Evolutionary conservation across 2,329 filamentous ascomycete genomes (phyloP).

Genomic region (Blastomyces silverae): DNA sequence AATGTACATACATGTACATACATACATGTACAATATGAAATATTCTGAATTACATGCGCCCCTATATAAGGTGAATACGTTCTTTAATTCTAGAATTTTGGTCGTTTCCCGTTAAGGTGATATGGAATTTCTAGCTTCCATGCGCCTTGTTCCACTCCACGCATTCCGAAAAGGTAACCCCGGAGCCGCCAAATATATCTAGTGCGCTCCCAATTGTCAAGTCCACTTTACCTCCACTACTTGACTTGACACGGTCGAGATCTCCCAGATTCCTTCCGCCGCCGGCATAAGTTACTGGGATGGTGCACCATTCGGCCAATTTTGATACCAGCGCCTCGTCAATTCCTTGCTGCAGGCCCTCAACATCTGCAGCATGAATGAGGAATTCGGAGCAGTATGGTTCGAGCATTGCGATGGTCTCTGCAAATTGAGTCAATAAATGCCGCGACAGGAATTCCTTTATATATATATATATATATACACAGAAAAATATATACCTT

Average conservation of each 20-base stretch:
- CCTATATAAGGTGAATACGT: background rate
- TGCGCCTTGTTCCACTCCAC: constrained; percentile 68
- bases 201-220: constrained; percentile 93
- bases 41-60: background rate
- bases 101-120: background rate
- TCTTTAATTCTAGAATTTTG: background rate
- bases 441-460: background rate
- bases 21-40: too few relatives aligned
- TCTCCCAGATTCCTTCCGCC: constrained; percentile 80
- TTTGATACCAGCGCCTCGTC: constrained; percentile 74
- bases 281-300: constrained; percentile 93
- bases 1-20: too few relatives aligned
- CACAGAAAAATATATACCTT: constrained; percentile 51
- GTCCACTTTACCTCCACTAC: constrained; percentile 78
- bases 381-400: constrained; percentile 95
- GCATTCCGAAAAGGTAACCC: constrained; percentile 83
- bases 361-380: constrained; percentile 94
- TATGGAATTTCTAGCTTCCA: constrained; percentile 21
- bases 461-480: background rate
- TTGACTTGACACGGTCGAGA: constrained; percentile 67
- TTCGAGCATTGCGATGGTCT: constrained; percentile 71
- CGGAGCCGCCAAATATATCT: constrained; percentile 87
- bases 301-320: constrained; percentile 77
- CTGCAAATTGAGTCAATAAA: constrained; percentile 42
- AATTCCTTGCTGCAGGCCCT: constrained; percentile 85